A percentile compares a stretch with the other conserved stretches of the same genome.
Conservation (phyloP, 2,329 filamentous ascomycete species). For the Neospermospora avenae region DNA sequence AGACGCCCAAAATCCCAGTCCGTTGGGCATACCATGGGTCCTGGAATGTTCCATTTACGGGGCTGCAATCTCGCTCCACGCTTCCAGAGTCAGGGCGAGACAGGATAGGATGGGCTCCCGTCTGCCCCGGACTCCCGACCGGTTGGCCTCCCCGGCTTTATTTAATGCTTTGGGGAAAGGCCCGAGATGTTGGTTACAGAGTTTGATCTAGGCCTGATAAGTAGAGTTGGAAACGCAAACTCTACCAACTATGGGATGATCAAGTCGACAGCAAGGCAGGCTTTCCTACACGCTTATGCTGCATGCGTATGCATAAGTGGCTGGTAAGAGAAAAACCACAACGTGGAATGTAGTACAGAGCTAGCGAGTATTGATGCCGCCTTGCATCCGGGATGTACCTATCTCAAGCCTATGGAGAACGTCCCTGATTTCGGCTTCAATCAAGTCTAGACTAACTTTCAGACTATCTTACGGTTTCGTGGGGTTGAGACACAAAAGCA, state of each 20-base stretch:
- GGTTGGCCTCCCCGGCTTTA: slow-evolving; percentile 4
- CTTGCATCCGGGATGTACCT: not conserved
- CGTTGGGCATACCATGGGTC: not conserved
- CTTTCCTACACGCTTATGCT: not conserved
- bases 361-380: not conserved
- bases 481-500: slow-evolving; percentile 7
- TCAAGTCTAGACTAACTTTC: not conserved
- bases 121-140: slow-evolving; percentile 6
- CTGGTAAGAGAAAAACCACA: not conserved
- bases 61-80: not conserved
- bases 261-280: not conserved
- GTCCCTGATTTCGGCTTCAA: not conserved
- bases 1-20: not conserved
- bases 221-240: slow-evolving; percentile 7
- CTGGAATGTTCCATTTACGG: not conserved
- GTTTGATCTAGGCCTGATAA: not conserved
- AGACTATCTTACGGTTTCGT: slow-evolving; percentile 1
- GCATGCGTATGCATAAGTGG: not conserved
- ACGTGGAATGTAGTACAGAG: not conserved
- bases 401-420: not conserved
- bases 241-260: slow-evolving; percentile 1
- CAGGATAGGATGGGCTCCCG: not conserved
- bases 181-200: slow-evolving; percentile 1
- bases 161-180: not conserved
- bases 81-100: not conserved